Evolutionary conservation across 2,329 filamentous ascomycete genomes (phyloP).

Genomic region (Ascochyta clinopodiicola): DNA sequence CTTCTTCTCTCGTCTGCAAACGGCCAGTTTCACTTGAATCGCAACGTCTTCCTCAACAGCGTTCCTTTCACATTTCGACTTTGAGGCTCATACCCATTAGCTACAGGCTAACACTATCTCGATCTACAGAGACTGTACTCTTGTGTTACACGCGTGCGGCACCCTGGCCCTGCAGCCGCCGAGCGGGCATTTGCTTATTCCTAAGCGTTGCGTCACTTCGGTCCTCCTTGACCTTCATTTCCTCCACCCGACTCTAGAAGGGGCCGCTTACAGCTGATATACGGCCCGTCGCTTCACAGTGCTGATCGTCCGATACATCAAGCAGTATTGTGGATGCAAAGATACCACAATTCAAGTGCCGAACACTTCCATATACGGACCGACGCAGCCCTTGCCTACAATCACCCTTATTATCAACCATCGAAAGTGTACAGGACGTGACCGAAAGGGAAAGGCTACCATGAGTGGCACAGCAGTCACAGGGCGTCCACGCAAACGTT

Average conservation of each 20-base stretch:
- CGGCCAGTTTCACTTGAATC: constrained; percentile 1
- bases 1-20: neutral
- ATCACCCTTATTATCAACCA: neutral
- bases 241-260: neutral
- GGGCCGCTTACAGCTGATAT: neutral
- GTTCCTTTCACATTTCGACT: neutral
- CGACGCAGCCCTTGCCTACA: neutral
- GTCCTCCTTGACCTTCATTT: neutral
- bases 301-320: neutral
- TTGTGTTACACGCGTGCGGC: neutral
- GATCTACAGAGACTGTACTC: constrained; percentile 1
- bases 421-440: no score
- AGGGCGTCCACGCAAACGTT: constrained; percentile 36
- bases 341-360: neutral
- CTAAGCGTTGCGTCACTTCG: constrained; percentile 13
- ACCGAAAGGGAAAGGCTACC: neutral
- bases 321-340: neutral
- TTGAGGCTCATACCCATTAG: neutral
- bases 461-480: constrained; percentile 32
- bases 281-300: neutral
- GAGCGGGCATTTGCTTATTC: constrained; percentile 13
- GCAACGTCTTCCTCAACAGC: neutral
- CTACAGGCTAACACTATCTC: neutral
- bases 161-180: neutral
- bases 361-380: neutral